phyloP scores from a whole-genome alignment of 805 yeast genomes.

The Candida multigemmis region DNA sequence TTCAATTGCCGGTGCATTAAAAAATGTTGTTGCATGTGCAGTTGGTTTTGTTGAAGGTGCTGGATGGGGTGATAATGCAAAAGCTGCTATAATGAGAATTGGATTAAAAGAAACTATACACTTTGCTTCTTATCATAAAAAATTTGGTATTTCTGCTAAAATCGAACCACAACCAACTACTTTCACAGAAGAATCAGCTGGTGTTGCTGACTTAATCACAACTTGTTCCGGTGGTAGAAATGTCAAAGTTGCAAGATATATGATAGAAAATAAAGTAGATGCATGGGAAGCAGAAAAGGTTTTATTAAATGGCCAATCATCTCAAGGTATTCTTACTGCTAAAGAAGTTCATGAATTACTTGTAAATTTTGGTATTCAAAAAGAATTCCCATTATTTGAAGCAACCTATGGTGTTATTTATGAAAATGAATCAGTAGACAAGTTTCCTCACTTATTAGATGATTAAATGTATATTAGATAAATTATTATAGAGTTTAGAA shows the following conservation, averaged over 20 bases:
- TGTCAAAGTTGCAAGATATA: conserved; percentile 79
- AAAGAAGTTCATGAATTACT: conserved; percentile 86
- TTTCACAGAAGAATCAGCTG: conserved; percentile 89
- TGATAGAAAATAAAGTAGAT: conserved; percentile 70
- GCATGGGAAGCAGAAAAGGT: conserved; percentile 80
- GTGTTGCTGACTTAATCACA: conserved; percentile 96
- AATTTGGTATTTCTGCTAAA: conserved; percentile 42
- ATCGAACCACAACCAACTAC: conserved; percentile 69
- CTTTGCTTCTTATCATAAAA: conserved; percentile 53
- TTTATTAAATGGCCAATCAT: conserved; percentile 88
- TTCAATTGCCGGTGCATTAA: conserved; percentile 93
- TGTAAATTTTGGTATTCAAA: conserved; percentile 37
- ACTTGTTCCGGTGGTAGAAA: conserved; percentile 98
- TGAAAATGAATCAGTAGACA: conserved; percentile 64
- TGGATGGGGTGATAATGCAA: conserved; percentile 99
- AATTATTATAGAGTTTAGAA: too few relatives aligned
- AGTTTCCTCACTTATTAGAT: conserved; percentile 62
- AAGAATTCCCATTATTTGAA: conserved; percentile 75
- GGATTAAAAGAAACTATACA: conserved; percentile 86
- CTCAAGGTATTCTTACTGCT: conserved; percentile 90
- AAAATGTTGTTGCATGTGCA: conserved; percentile 91
- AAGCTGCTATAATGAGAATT: conserved; percentile 94
- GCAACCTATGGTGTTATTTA: conserved; percentile 79
- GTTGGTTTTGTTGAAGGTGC: conserved; percentile 97
- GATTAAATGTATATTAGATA: too few relatives aligned